Evolutionary conservation across 345 rosid genomes (phyloP).

Genomic region (Sonneratia caseolaris): DNA sequence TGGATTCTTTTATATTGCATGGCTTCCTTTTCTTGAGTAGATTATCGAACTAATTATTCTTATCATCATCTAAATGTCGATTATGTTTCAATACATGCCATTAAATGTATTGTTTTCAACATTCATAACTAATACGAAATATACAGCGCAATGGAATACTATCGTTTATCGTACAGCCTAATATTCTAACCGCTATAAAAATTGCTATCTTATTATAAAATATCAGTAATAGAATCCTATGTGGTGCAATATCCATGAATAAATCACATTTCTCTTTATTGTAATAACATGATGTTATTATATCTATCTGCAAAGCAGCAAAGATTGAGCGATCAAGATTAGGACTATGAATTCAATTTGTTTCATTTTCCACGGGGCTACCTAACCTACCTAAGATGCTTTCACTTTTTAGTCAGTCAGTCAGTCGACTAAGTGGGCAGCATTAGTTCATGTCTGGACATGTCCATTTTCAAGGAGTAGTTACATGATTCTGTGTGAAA

Average conservation of each 20-base stretch:
- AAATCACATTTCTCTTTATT: too few relatives aligned
- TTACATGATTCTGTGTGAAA: conserved; percentile 17
- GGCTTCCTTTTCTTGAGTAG: not conserved
- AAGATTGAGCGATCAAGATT: not conserved
- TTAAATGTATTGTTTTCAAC: not conserved
- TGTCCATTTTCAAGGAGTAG: conserved; percentile 13
- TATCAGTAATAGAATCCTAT: too few relatives aligned
- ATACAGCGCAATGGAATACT: not conserved
- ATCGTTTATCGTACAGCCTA: not conserved
- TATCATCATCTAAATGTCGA: too few relatives aligned
- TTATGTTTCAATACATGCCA: not conserved
- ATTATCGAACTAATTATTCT: not conserved
- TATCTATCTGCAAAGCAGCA: too few relatives aligned
- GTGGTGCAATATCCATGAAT: too few relatives aligned
- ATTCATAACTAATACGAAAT: not conserved
- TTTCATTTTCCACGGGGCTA: not conserved
- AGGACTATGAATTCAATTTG: not conserved
- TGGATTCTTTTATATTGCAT: not conserved
- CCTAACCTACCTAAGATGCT: not conserved
- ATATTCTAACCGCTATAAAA: too few relatives aligned
- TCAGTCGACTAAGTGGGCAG: not conserved
- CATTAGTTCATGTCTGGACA: not conserved
- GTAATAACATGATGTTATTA: not conserved
- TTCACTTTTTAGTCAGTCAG: not conserved
- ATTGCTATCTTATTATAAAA: too few relatives aligned